Evolutionary conservation across 768 basidiomycete genomes (phyloP).

Genomic region (Rhizopogon salebrosus): DNA sequence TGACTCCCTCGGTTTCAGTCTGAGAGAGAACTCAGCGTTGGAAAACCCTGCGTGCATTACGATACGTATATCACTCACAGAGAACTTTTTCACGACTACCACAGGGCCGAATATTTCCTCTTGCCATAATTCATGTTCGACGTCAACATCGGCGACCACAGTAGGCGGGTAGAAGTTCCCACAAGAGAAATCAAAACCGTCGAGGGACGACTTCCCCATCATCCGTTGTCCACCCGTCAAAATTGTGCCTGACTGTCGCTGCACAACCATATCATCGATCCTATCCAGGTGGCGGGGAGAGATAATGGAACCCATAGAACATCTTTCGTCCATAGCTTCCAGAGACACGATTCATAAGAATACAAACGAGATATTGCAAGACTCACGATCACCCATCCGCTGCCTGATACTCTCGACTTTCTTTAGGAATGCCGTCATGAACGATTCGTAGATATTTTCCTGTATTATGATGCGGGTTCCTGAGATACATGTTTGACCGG

Average conservation of each 20-base stretch:
- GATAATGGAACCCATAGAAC: conserved; percentile 80
- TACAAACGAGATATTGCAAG: neutral
- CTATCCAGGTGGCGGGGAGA: conserved; percentile 58
- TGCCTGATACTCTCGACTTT: conserved; percentile 58
- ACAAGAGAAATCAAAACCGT: conserved; percentile 63
- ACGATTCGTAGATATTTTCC: conserved; percentile 59
- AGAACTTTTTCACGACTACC: conserved; percentile 58
- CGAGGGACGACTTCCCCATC: conserved; percentile 55
- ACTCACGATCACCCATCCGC: conserved; percentile 78
- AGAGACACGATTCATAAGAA: neutral
- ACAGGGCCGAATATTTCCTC: conserved; percentile 88
- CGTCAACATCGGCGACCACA: conserved; percentile 53
- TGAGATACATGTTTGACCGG: conserved; percentile 89
- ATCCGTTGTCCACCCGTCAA: conserved; percentile 65
- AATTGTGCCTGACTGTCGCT: conserved; percentile 42
- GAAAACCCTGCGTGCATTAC: neutral
- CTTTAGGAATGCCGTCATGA: conserved; percentile 54
- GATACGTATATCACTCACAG: conserved; percentile 31
- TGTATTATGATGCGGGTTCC: conserved; percentile 82
- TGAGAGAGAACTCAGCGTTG: conserved; percentile 14
- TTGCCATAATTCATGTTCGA: conserved; percentile 63
- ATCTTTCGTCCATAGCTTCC: conserved; percentile 61
- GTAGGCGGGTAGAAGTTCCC: conserved; percentile 84
- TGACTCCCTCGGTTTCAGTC: conserved; percentile 62
- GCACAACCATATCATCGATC: conserved; percentile 53